Evolutionary conservation across 768 basidiomycete genomes (phyloP), one percentile per base, ranked within the genome.

Genomic region (Heimioporus sp.): DNA sequence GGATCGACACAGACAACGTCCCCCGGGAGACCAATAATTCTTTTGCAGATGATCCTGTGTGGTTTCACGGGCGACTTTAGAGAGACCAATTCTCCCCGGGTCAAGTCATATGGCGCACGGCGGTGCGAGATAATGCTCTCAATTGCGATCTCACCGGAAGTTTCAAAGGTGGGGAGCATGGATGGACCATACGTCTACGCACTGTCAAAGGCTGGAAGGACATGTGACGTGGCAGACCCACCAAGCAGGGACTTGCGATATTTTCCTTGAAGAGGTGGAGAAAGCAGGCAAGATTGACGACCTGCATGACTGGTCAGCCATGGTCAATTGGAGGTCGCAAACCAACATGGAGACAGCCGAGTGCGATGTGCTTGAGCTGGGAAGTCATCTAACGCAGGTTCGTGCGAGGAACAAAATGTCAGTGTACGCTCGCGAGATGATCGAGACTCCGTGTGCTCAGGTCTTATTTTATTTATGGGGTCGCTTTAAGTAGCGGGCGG

Each of bases 1-100:
- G 95, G 95, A 66, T 98, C 93, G 19, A 93, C 87, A 54, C 91
- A 92, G 30, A 98, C 66, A 34, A 85, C 72, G 69, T 98, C 96
- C 5, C 96, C 95, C 20, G 93, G 88, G 20, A 98, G 72, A 2
- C 94, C 96, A 34, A 96, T 78, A 11, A 98, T 73, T 38, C 96
- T 83, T 73, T 98, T 98, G 72, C 92, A 95, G 34, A 96, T 80
- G 28, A 83, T 72, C 43, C 79, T 79, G 4, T 70, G 69, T 3
- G 87, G 88, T 49, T 83, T 77, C 43, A 83, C 64, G 11, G 93
- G 92, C 2, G 90, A 91, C 47, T 74, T 77, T 30, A 87, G 72
- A 13, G 85, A 81, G 52, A 95, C 69, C 41, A 98, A 72, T 60
- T 94, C 91, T 43, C 94, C 94, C 47, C 92, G 81, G 48, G 71